A percentile compares a stretch with the other conserved stretches of the same genome.
Evolutionary conservation across 371 early-diverging fungal genomes (phyloP).

Genomic region (Mucor saturninus): DNA sequence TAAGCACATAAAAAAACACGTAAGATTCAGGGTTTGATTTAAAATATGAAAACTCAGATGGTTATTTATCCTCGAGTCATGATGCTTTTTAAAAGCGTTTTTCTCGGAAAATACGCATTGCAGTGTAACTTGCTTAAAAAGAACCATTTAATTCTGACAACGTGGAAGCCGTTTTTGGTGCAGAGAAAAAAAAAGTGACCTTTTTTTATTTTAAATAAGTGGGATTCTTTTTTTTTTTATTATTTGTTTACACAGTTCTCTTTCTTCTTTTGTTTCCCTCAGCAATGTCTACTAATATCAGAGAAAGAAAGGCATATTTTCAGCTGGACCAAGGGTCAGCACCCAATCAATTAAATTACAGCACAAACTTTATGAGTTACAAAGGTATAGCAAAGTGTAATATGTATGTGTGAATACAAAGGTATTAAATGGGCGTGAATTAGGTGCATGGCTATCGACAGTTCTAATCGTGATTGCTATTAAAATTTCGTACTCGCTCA

Average conservation of each 20-base stretch:
- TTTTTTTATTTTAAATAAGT: background rate
- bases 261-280: background rate
- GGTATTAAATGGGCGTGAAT: background rate
- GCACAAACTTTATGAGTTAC: slow-evolving; percentile 28
- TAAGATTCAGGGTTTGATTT: too few species aligned
- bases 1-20: too few species aligned
- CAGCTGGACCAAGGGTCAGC: slow-evolving; percentile 23
- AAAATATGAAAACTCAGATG: too few species aligned
- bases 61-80: too few species aligned
- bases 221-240: background rate
- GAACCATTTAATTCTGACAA: too few species aligned
- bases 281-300: slow-evolving; percentile 11
- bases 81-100: too few species aligned
- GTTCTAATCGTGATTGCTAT: slow-evolving; percentile 73
- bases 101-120: background rate
- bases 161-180: too few species aligned
- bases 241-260: background rate
- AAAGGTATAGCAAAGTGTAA: slow-evolving; percentile 13
- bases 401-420: background rate
- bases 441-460: slow-evolving; percentile 91
- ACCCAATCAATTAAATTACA: slow-evolving; percentile 22
- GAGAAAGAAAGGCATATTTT: slow-evolving; percentile 19
- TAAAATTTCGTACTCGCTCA: slow-evolving; percentile 77
- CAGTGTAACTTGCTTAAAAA: too few species aligned
- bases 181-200: slow-evolving; percentile 1